Percentiles rank a stretch among this genome's conserved stretches.
Evolutionary conservation across 106 monocot genomes (phyloP).

Genomic region (Acanthochlamys bracteata): DNA sequence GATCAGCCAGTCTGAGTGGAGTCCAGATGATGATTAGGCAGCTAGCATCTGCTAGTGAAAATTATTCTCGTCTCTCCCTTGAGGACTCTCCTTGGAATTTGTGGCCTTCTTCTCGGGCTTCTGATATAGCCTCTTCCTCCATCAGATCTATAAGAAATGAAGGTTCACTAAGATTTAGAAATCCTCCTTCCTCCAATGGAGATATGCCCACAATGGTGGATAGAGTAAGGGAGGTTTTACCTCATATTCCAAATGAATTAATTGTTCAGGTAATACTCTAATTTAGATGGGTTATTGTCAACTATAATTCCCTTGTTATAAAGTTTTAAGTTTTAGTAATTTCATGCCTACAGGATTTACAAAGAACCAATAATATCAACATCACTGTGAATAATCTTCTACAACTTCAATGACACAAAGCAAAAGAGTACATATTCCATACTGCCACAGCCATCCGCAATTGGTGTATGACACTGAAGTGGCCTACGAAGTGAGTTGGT

Average conservation of each 20-base stretch:
- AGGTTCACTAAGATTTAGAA: conserved; percentile 46
- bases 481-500: conserved; percentile 1
- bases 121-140: conserved; percentile 24
- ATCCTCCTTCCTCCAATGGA: conserved; percentile 23
- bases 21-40: conserved; percentile 99
- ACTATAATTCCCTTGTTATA: not conserved
- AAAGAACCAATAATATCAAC: conserved; percentile 58
- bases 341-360: conserved; percentile 42
- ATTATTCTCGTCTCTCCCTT: conserved; percentile 36
- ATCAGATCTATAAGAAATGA: conserved; percentile 20
- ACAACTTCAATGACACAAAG: conserved; percentile 19
- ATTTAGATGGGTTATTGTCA: not conserved
- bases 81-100: conserved; percentile 58
- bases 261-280: conserved; percentile 66
- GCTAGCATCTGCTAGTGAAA: conserved; percentile 64
- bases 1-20: conserved; percentile 60
- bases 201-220: conserved; percentile 58
- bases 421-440: conserved; percentile 1
- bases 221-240: conserved; percentile 86
- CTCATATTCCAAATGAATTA: conserved; percentile 85
- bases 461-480: not conserved
- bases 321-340: not conserved
- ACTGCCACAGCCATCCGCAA: not conserved
- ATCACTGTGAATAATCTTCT: conserved; percentile 88
- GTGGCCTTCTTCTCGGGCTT: conserved; percentile 34